Percentiles rank a stretch among this genome's conserved stretches.
Evolutionary conservation across 768 basidiomycete genomes (phyloP).

Genomic region (Hygrocybe coccinea): DNA sequence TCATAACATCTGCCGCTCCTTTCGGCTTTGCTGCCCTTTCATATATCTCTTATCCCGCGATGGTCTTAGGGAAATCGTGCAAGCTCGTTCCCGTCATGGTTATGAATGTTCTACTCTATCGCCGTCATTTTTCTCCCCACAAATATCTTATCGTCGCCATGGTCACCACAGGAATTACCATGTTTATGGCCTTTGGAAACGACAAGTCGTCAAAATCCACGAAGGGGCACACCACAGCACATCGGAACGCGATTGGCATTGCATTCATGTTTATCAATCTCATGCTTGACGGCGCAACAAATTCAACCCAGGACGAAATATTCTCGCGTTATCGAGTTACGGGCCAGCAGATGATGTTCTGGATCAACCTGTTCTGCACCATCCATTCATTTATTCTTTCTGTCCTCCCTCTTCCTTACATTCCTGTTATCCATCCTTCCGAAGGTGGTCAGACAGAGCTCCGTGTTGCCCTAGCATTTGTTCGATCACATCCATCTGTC

Average conservation of each 20-base stretch:
- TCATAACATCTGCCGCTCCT: slow-evolving; percentile 88
- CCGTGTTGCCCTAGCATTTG: slow-evolving; percentile 62
- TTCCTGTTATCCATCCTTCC: slow-evolving; percentile 77
- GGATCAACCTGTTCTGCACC: slow-evolving; percentile 88
- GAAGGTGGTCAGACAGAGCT: slow-evolving; percentile 59
- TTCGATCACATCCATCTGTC: slow-evolving; percentile 71
- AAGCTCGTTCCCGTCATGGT: slow-evolving; percentile 98
- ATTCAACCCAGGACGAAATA: slow-evolving; percentile 96
- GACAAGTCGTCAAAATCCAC: slow-evolving; percentile 42
- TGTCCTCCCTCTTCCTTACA: slow-evolving; percentile 70
- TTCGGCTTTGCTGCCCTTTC: slow-evolving; percentile 94
- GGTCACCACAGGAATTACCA: slow-evolving; percentile 85
- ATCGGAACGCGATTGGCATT: slow-evolving; percentile 66
- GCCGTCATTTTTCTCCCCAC: slow-evolving; percentile 85
- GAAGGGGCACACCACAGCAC: slow-evolving; percentile 36
- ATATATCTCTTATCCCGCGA: slow-evolving; percentile 96
- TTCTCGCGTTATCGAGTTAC: slow-evolving; percentile 68
- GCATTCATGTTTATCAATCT: slow-evolving; percentile 81
- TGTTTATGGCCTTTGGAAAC: slow-evolving; percentile 88
- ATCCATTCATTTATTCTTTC: slow-evolving; percentile 64
- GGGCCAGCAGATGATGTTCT: slow-evolving; percentile 99
- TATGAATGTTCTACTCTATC: slow-evolving; percentile 95
- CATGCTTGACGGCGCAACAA: slow-evolving; percentile 85
- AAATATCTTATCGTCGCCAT: slow-evolving; percentile 94
- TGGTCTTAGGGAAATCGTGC: slow-evolving; percentile 98